Evolutionary conservation across 106 monocot species (phyloP), one percentile per base, ranked within the genome.

Genomic region (Narthecium ossifragum): DNA sequence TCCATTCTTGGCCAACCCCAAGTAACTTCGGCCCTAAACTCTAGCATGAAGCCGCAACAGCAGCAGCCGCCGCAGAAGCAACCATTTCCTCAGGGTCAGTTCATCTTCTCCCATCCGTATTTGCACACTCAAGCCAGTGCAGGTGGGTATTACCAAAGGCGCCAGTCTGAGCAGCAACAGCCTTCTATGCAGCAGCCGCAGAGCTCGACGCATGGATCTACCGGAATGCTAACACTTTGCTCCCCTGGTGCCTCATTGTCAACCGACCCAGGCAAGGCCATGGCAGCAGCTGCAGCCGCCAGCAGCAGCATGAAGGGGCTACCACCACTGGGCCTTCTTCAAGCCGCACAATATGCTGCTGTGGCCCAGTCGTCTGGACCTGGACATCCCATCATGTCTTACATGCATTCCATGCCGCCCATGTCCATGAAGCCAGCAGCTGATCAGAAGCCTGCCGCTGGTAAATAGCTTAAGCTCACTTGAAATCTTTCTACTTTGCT

Each of bases 1-100:
- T 83, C 83, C 6, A 74, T 78, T 30, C 83, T 78, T 18, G 83
- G 83, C 6, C 78, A 74, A 6, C 73, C 77, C 0, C 65, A 74
- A 1, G 40, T 64, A 10, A 48, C 31, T 21, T 10, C 77, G 31
- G n/a, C 56, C 23, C 14, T 43, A n/a, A 34, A 29, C 73, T 25
- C 74, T 2, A 56, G 34, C 66, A 36, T 32, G n/a, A 75, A 37
- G 31, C 5, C 29, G 31, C 24, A 62, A 18, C 48, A 53, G 9
- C 64, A 72, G 7, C 70, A 56, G 26, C 37, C 54, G 38, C 68
- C 60, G 3, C 68, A 65, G 47, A 46, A 57, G 10, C 77, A 70
- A 27, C 57, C 53, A 1, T 77, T 57, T 14, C 67, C 65, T 14
- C 82, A 76, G 70, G 48, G 63, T 13, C 78, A 74, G 33, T 24